A percentile compares a stretch with the other conserved stretches of the same genome.
Conservation (phyloP, 352 stramenopile species). For the Phytophthora ramorum region DNA sequence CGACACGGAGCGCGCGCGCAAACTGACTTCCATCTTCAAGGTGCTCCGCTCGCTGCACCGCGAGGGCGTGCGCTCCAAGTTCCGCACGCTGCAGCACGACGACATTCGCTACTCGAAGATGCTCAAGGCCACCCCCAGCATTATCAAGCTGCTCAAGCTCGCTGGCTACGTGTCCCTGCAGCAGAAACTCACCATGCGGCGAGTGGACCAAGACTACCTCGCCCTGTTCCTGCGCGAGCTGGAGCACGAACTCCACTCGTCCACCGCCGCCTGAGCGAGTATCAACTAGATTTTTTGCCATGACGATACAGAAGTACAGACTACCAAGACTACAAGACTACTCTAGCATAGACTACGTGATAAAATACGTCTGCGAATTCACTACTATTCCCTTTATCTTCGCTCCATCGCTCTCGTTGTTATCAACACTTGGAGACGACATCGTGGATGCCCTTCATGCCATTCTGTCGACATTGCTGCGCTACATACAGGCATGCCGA, state of each 20-base stretch:
- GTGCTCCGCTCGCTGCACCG: conserved; percentile 71
- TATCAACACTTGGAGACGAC: too few relatives aligned
- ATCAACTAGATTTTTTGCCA: conserved; percentile 19
- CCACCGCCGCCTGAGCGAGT: conserved; percentile 20
- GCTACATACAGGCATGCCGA: too few relatives aligned
- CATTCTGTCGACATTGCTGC: too few relatives aligned
- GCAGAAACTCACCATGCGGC: conserved; percentile 77
- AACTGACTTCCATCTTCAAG: conserved; percentile 75
- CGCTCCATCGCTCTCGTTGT: background rate
- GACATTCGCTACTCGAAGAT: conserved; percentile 79
- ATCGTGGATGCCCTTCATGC: too few relatives aligned
- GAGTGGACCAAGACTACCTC: conserved; percentile 74
- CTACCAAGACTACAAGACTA: conserved; percentile 24
- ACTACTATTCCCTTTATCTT: background rate
- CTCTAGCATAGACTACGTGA: conserved; percentile 25
- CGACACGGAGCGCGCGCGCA: conserved; percentile 61
- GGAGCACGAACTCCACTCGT: conserved; percentile 41
- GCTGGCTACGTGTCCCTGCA: conserved; percentile 78
- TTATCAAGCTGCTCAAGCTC: conserved; percentile 81
- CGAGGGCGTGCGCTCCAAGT: conserved; percentile 71
- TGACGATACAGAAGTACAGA: conserved; percentile 23
- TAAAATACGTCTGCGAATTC: conserved; percentile 21
- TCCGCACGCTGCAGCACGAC: conserved; percentile 68
- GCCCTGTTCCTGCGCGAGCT: conserved; percentile 67
- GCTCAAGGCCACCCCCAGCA: conserved; percentile 70